phyloP scores from a whole-genome alignment of 2,329 filamentous ascomycete species.

The Erysiphe pulchra region DNA sequence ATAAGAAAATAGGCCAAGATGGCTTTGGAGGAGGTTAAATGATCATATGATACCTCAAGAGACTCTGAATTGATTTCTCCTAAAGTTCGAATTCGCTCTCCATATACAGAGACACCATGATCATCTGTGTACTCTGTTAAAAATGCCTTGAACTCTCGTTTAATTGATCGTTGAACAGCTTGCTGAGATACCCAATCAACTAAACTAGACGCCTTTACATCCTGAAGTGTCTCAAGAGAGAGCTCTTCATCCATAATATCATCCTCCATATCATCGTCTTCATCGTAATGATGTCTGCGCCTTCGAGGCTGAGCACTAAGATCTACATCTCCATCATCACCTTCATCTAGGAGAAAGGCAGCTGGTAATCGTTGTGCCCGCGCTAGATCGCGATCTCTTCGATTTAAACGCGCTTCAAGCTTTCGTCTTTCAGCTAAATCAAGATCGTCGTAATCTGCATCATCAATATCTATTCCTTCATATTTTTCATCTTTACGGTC shows the following conservation, averaged over 20 bases:
- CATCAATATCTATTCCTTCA: slow-evolving; percentile 46
- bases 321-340: slow-evolving; percentile 64
- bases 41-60: slow-evolving; percentile 85
- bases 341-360: slow-evolving; percentile 49
- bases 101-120: slow-evolving; percentile 75
- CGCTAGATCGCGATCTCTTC: slow-evolving; percentile 45
- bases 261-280: slow-evolving; percentile 77
- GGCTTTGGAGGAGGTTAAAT: slow-evolving; percentile 72
- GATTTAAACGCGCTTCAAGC: slow-evolving; percentile 47
- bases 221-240: slow-evolving; percentile 68
- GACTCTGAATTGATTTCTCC: slow-evolving; percentile 94
- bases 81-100: slow-evolving; percentile 78
- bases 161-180: slow-evolving; percentile 76
- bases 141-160: slow-evolving; percentile 91
- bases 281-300: slow-evolving; percentile 74
- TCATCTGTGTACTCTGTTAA: slow-evolving; percentile 88
- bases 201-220: slow-evolving; percentile 79
- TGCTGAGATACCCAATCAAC: slow-evolving; percentile 89
- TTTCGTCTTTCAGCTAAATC: slow-evolving; percentile 38
- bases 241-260: slow-evolving; percentile 94
- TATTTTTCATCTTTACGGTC: slow-evolving; percentile 44
- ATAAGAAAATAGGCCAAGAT: slow-evolving; percentile 88
- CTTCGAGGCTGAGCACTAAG: slow-evolving; percentile 66
- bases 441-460: slow-evolving; percentile 51
- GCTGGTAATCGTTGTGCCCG: slow-evolving; percentile 40